phyloP scores from a whole-genome alignment of 1,284 basidiomycete species.

The Gastroboletus turbinatus region DNA sequence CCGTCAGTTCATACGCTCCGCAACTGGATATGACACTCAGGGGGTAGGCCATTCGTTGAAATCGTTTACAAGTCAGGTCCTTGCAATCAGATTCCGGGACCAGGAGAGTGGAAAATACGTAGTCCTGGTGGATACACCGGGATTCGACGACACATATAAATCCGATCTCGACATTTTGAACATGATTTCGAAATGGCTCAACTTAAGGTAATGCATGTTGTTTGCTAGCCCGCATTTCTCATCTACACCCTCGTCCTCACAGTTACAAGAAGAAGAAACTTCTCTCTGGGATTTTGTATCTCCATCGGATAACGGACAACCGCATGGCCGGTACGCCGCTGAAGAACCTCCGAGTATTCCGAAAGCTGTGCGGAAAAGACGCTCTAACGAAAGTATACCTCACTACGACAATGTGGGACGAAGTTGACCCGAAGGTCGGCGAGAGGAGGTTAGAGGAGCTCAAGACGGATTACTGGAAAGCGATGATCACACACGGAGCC shows the following conservation, averaged over 20 bases:
- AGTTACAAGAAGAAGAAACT: conserved; percentile 36
- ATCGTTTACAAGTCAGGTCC: conserved; percentile 19
- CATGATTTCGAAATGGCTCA: conserved; percentile 28
- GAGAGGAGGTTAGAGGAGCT: conserved; percentile 10
- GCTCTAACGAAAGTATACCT: conserved; percentile 5
- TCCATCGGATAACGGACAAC: conserved; percentile 49
- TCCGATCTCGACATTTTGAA: conserved; percentile 25
- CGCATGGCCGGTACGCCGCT: conserved; percentile 43
- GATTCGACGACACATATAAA: conserved; percentile 17
- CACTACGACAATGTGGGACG: conserved; percentile 22
- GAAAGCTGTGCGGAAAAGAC: conserved; percentile 4
- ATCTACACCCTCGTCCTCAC: background rate
- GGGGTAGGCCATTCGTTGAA: conserved; percentile 14
- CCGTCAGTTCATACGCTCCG: conserved; percentile 27
- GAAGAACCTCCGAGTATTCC: conserved; percentile 35
- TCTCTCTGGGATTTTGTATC: conserved; percentile 46
- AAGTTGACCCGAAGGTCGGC: conserved; percentile 7
- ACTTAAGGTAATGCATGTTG: conserved; percentile 9
- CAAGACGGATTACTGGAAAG: conserved; percentile 6
- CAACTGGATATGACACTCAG: conserved; percentile 6
- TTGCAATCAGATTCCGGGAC: conserved; percentile 7
- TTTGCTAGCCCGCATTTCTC: background rate
- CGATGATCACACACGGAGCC: conserved; percentile 10
- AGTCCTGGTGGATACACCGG: conserved; percentile 23
- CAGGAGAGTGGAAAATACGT: background rate